Evolutionary conservation across 805 yeast genomes (phyloP), one percentile per base, ranked within the genome.

Genomic region (Kazachstania taianensis): DNA sequence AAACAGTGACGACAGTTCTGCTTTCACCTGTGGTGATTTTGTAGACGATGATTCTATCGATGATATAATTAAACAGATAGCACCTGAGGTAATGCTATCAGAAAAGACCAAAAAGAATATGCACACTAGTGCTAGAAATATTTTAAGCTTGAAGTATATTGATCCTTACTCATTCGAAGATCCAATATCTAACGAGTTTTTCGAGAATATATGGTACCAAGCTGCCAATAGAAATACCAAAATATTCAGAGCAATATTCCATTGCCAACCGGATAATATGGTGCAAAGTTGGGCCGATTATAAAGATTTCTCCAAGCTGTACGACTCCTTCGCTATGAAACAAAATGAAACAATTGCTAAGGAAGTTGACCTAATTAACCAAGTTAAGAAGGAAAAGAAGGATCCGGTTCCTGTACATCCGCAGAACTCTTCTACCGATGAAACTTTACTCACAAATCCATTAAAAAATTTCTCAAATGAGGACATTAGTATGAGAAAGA

Each of bases 271-370:
- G 0, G 98, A 92, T 58, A 85, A 89, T 55, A 67, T 74, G 5
- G 97, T 89, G n/a, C 68, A 68, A 17, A 72, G 86, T 0, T 92
- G 99, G 99, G 72, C 72, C 38, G 94, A 85, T 38, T 92, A 85
- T 57, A 87, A 83, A 54, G 75, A 70, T 19, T 81, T 67, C 53
- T 69, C 75, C 40, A 74, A 71, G 41, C 58, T 81, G 46, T 67
- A 66, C 33, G 64, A 69, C 14, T 85, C 81, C 0, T 84, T 84
- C 51, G 39, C 42, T 7, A 43, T 46, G 6, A 47, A 44, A 18
- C 63, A 59, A 39, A 50, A 46, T 37, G 26, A 17, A 20, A 8
- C 7, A 5, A 16, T 29, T 12, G 24, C 6, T 17, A 13, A 20
- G 15, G 20, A 33, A 12, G 8, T 12, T 8, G 12, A 8, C 12